A percentile compares a stretch with the other conserved stretches of the same genome.
Evolutionary conservation across 768 basidiomycete species (phyloP).

Genomic region (Suillus ampliporus): DNA sequence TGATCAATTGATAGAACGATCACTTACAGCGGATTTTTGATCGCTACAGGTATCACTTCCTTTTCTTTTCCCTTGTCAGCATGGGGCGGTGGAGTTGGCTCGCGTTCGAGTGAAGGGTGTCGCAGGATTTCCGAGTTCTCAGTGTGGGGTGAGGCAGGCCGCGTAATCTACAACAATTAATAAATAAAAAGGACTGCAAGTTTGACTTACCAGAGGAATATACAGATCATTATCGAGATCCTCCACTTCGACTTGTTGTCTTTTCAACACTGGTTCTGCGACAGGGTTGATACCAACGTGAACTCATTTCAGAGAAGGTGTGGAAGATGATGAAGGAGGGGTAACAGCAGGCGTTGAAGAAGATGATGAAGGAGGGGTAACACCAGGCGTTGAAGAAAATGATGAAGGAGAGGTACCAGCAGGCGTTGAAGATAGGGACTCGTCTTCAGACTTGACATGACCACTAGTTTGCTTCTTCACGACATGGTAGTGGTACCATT

Average conservation of each 20-base stretch:
- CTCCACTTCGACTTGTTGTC: background rate
- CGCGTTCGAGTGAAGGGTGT: background rate
- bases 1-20: background rate
- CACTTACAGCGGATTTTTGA: no score
- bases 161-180: background rate
- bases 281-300: background rate
- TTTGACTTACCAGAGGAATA: background rate
- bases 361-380: background rate
- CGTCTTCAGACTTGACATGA: background rate
- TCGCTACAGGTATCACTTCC: no score
- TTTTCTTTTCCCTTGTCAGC: no score
- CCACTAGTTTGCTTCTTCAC: background rate
- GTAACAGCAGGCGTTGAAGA: background rate
- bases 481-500: background rate
- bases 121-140: background rate
- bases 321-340: background rate
- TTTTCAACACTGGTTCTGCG: background rate
- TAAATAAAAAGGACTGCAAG: background rate
- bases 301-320: background rate
- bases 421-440: no score
- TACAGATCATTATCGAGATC: background rate
- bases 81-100: background rate
- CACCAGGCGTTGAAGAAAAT: background rate
- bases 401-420: no score
- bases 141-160: background rate